Percentiles rank a stretch among this genome's conserved stretches.
Evolutionary conservation across 176 grass and related monocot species (phyloP).

Genomic region (Oryza officinalis): DNA sequence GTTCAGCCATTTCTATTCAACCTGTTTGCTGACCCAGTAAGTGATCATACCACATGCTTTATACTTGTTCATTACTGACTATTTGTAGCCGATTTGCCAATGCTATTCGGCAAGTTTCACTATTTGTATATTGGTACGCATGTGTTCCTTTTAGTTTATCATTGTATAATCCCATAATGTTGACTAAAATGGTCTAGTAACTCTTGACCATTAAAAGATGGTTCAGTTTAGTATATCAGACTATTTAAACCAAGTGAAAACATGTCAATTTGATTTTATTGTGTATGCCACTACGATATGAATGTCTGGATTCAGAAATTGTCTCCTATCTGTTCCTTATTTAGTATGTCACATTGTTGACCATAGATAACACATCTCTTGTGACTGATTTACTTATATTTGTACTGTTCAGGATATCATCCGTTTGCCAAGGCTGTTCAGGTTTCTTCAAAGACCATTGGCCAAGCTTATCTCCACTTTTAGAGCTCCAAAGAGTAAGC

Average conservation of each 20-base stretch:
- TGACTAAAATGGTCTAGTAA: neutral
- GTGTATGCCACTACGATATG: neutral
- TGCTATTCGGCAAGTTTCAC: neutral
- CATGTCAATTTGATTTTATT: neutral
- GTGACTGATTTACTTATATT: neutral
- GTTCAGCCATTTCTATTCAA: conserved; percentile 99
- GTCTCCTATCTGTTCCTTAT: neutral
- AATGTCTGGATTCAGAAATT: neutral
- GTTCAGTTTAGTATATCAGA: neutral
- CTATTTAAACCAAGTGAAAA: neutral
- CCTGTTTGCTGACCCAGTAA: conserved; percentile 91
- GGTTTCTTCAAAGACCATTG: conserved; percentile 94
- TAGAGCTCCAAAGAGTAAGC: conserved; percentile 98
- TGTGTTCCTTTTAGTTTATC: neutral
- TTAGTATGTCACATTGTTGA: neutral
- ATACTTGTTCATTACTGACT: conserved; percentile 13
- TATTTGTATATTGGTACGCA: neutral
- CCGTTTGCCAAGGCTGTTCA: conserved; percentile 82
- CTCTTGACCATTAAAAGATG: neutral
- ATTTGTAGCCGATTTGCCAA: neutral
- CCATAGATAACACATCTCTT: neutral
- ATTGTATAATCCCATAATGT: neutral
- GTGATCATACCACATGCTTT: conserved; percentile 23
- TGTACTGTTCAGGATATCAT: conserved; percentile 79
- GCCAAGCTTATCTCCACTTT: conserved; percentile 87